Evolutionary conservation across 78 protist genomes (phyloP), one percentile per base, ranked within the genome.

Genomic region (Tieghemostelium lacteum): DNA sequence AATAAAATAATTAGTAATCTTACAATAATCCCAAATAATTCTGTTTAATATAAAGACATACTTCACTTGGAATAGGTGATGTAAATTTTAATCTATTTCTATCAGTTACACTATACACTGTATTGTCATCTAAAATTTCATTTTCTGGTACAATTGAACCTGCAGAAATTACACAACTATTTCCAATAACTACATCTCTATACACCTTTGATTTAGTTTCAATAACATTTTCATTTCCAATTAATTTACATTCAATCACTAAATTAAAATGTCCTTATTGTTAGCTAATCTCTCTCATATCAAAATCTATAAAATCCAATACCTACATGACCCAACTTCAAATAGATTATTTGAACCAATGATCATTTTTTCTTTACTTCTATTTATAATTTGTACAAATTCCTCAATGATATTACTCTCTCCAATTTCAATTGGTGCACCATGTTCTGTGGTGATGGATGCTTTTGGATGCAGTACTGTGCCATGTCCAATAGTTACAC

Each of bases 261-360:
- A 45, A 10, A 45, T 45, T 14, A 14, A n/a, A n/a, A n/a, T n/a
- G n/a, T n/a, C n/a, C n/a, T 26, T 52, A 31, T 24, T 22, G 29
- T 42, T 22, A 33, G 33, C 26, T 16, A 62, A 62, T 40, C 3
- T 34, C 24, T 33, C 7, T 26, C 19, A 10, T 26, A 74, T 50
- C 42, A 36, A 39, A 24, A 42, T 0, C 4, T 8, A 5, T 29
- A 26, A 17, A 0, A 39, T 60, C 10, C 26, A 10, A 10, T 54
- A 10, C 69, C 16, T 66, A 80, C 88, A 42, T n/a, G 80, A 55
- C 8, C 91, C 91, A 83, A 83, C 91, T 83, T 83, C 91, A 69
- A 83, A 69, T 69, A 83, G 26, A 69, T 83, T 83, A 57, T 64
- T 39, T 39, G 70, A 54, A 45, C 91, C 91, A 58, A 83, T 83